A percentile compares a stretch with the other conserved stretches of the same genome.
phyloP scores from a whole-genome alignment of 163 green algal species.

The Scenedesmus sp. region DNA sequence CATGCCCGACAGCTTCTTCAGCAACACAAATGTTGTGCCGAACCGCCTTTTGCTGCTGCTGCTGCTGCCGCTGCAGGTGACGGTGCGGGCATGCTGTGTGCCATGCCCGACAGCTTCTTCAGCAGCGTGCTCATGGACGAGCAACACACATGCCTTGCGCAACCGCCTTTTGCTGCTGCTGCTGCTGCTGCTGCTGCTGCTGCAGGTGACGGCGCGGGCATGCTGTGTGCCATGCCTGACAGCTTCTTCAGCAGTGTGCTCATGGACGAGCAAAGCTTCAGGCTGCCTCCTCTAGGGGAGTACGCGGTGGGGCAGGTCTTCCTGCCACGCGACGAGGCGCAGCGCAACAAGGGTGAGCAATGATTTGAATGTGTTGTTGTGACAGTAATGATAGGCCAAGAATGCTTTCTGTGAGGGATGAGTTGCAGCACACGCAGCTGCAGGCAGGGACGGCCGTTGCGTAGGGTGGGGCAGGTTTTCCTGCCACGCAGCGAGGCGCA shows the following conservation, averaged over 20 bases:
- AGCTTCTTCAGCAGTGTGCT: constrained; percentile 81
- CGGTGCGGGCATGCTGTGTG: neutral
- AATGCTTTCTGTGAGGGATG: neutral
- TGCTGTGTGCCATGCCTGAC: constrained; percentile 92
- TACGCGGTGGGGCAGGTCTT: constrained; percentile 84
- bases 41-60: neutral
- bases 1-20: neutral
- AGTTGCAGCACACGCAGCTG: constrained; percentile 81
- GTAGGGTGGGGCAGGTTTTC: constrained; percentile 36
- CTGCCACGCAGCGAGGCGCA: constrained; percentile 13
- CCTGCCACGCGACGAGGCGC: constrained; percentile 34
- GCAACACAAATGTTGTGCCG: no score
- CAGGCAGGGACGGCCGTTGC: constrained; percentile 61
- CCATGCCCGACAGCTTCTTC: neutral
- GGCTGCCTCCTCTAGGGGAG: constrained; percentile 77
- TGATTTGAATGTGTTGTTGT: neutral
- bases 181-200: neutral
- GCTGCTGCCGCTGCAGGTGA: neutral
- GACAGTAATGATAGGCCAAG: no score
- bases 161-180: neutral
- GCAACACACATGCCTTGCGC: no score
- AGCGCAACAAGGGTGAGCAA: constrained; percentile 30
- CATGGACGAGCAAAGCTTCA: constrained; percentile 76
- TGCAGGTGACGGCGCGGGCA: constrained; percentile 92
- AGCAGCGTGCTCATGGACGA: no score